A percentile compares a stretch with the other conserved stretches of the same genome.
These are phyloP conservation scores for Lotus japonicus DNA, from an alignment of 306 rosid species.

Conservation along the genomic window DNA sequence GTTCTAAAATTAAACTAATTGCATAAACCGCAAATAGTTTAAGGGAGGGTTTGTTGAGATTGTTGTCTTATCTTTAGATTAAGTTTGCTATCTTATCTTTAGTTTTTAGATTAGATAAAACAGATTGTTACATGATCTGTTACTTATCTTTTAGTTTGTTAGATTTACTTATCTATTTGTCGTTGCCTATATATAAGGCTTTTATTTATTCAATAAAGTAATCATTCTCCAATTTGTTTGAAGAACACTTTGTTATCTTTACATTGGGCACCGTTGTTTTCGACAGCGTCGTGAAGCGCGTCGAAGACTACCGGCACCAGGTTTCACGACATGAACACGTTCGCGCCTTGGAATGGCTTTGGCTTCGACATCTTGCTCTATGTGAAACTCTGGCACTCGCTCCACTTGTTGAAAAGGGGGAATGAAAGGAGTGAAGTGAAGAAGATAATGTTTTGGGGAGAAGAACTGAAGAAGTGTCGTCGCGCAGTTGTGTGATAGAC, in stretches of 20 bases:
- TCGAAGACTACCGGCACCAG: constrained; percentile 85
- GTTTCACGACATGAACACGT: constrained; percentile 84
- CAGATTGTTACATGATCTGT: too few species aligned
- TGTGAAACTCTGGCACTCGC: not conserved
- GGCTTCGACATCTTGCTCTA: constrained; percentile 44
- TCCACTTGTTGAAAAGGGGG: too few species aligned
- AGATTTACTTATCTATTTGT: too few species aligned
- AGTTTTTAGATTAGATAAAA: too few species aligned
- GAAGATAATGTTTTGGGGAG: not conserved
- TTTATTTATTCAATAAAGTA: too few species aligned
- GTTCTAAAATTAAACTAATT: not conserved
- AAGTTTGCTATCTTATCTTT: too few species aligned
- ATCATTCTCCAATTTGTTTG: too few species aligned
- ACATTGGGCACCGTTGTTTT: constrained; percentile 58
- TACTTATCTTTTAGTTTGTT: too few species aligned
- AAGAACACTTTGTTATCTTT: too few species aligned
- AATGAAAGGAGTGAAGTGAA: not conserved
- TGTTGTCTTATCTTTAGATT: not conserved
- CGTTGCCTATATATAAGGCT: too few species aligned
- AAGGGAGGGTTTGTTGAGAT: not conserved
- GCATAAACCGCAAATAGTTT: not conserved
- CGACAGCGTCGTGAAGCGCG: constrained; percentile 76
- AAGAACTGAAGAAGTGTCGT: not conserved
- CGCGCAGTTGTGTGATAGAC: too few species aligned
- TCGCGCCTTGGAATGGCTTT: constrained; percentile 64